Evolutionary conservation across 2,329 filamentous ascomycete species (phyloP), one percentile per base, ranked within the genome.

Genomic region (Aspergillus tubingensis): DNA sequence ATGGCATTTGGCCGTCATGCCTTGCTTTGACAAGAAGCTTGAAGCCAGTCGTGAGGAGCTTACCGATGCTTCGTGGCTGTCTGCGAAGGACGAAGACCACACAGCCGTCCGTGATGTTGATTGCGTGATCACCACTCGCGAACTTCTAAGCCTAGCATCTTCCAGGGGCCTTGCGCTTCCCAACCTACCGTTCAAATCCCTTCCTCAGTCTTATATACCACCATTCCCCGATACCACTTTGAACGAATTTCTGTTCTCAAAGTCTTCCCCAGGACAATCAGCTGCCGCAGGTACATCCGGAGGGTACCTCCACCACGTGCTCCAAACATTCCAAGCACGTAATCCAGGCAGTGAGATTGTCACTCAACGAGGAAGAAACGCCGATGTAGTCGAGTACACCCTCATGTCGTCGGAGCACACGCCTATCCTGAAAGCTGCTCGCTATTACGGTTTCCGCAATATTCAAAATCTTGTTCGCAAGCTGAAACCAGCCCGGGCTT

Each of bases 21-120:
- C 95, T 19, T 99, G 95, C 76, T 98, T 99, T 75, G 95, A 99
- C 76, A 99, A 99, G 82, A 99, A 99, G 77, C 85, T 99, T 27
- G 95, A 99, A 79, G 95, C 95, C 6, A 96, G 92, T 68, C 88
- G 95, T 56, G 89, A 92, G 75, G 95, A 99, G 76, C 85, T 99
- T 41, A 98, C 93, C 0, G 90, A 94, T 72, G 79, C 84, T 6
- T 85, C 86, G 15, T 97, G 93, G 93, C 39, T 54, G 2, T 50
- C 32, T 10, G 51, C 55, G 43, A 62, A 68, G n/a, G 63, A 79
- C 79, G 55, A 81, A 78, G 51, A 67, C 13, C 55, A 67, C 4
- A 54, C 70, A 3, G 80, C 83, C 1, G 84, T 95, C 25, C 85
- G 95, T 59, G 95, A 99, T 71, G 93, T 98, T 51, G 95, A 99